Percentiles rank a stretch among this genome's conserved stretches.
These are phyloP conservation scores for Andrographis paniculata DNA, from an alignment of 305 asterid species.

Conservation along the genomic window DNA sequence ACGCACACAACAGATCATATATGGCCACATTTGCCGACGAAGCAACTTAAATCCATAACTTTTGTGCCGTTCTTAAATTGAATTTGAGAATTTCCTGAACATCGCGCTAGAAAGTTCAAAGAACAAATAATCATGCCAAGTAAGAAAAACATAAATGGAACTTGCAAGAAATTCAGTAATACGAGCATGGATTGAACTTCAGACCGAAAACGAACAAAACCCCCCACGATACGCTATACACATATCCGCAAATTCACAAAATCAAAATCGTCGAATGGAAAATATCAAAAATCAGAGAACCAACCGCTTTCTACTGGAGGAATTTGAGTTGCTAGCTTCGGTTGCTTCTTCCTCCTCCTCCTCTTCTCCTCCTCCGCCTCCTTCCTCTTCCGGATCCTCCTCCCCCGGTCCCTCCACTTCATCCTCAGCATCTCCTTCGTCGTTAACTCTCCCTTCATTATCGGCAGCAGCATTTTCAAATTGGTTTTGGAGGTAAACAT, in stretches of 20 bases:
- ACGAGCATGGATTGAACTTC: not conserved
- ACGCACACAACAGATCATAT: not conserved
- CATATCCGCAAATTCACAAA: no score
- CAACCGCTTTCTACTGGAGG: not conserved
- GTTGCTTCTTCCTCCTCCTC: not conserved
- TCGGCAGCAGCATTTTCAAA: slow-evolving; percentile 28
- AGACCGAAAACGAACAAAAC: no score
- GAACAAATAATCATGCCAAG: no score
- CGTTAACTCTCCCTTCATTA: slow-evolving; percentile 29
- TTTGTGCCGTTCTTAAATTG: not conserved
- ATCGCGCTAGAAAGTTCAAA: not conserved
- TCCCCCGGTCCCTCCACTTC: slow-evolving; percentile 26
- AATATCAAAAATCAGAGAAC: not conserved
- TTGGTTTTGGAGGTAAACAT: slow-evolving; percentile 48
- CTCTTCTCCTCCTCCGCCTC: not conserved
- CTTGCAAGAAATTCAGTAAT: not conserved
- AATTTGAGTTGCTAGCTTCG: not conserved
- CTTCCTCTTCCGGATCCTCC: slow-evolving; percentile 17
- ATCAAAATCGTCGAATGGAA: not conserved
- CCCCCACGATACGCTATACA: no score
- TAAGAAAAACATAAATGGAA: no score
- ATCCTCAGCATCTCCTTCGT: slow-evolving; percentile 12
- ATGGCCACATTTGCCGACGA: no score
- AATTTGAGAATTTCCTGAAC: not conserved
- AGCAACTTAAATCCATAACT: no score